phyloP scores from a whole-genome alignment of 2,329 filamentous ascomycete genomes.

The Trichoderma sp. region DNA sequence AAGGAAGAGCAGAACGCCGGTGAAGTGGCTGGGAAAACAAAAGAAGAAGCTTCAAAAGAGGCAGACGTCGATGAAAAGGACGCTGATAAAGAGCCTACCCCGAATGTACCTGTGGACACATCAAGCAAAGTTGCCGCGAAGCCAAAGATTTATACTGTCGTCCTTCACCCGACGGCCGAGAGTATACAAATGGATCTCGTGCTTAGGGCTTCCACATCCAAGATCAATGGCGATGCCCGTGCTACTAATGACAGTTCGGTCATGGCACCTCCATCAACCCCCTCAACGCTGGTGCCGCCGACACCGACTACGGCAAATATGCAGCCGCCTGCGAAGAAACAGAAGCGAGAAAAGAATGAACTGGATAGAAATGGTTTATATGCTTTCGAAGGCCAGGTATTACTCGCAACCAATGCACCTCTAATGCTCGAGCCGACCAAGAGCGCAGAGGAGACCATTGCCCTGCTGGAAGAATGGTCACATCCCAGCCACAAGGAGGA shows the following conservation, averaged over 20 bases:
- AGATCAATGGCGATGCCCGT: constrained; percentile 38
- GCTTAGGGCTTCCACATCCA: constrained; percentile 71
- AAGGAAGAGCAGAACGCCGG: constrained; percentile 48
- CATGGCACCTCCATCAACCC: constrained; percentile 65
- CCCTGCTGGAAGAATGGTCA: constrained; percentile 66
- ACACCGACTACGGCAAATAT: constrained; percentile 60
- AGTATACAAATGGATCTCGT: constrained; percentile 73
- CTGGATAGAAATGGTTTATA: constrained; percentile 71
- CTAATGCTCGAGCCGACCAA: constrained; percentile 76
- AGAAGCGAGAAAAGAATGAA: constrained; percentile 70
- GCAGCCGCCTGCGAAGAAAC: constrained; percentile 61
- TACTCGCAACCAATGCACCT: constrained; percentile 69
- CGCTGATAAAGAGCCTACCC: constrained; percentile 55
- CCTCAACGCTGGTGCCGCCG: constrained; percentile 55
- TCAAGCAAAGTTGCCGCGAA: constrained; percentile 44
- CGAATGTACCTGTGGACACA: constrained; percentile 45
- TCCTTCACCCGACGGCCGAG: constrained; percentile 79
- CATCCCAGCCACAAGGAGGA: constrained; percentile 75
- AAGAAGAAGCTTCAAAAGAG: constrained; percentile 36
- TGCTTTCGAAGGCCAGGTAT: constrained; percentile 71
- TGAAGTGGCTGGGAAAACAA: constrained; percentile 27
- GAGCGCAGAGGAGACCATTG: constrained; percentile 65
- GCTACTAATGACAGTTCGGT: constrained; percentile 36
- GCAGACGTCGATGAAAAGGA: constrained; percentile 40
- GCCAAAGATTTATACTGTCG: constrained; percentile 69